Base-by-base conservation (phyloP, 2,329 filamentous ascomycete genomes). In the Pseudocercospora ulei region DNA sequence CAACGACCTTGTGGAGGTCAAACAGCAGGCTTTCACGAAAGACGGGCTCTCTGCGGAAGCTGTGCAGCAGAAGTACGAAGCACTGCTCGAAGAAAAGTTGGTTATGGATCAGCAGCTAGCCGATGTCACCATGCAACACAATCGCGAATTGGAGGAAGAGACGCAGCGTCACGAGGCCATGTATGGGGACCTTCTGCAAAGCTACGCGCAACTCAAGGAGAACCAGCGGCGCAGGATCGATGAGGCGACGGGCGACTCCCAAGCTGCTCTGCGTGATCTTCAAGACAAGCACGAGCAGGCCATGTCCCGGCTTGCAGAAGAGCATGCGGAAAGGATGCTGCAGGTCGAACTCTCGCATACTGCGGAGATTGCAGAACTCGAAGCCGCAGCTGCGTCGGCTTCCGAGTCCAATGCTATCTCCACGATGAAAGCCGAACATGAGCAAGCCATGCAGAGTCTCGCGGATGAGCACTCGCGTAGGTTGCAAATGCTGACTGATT, bases 121-220 rank as follows among this genome's bases (percentile, higher is more conserved):
- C 18, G 49, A 52, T 1, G 16, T 45, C 11, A 39, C 38, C 7
- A 45, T 48, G 23, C 43, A 48, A 20, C 49, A 53, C 26, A 51
- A 53, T 22, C 49, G 46, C 16, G 51, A 52, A 34, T 41, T 53
- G 12, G 51, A 53, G 35, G 49, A 52, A 31, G 45, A 50, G 22
- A 23, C 36, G 12, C 47, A 48, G 24, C 48, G 41, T 37, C 49
- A 50, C 24, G 47, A 53, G n/a, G 43, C 41, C 7, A 44, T 46
- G 18, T 47, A 51, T 18, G 35, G 31, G 9, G 50, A 50, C n/a
- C 41, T 53, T 12, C 47, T 46, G 33, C 28, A 16, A 7, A 39
- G 33, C 3, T 43, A 39, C n/a, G 13, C 9, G 16, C 50, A 51
- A 26, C 36, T 47, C 11, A 49, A 49, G 22, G 45, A 48, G 20